These are phyloP conservation scores for Aureobasidium melanogenum DNA, from an alignment of 2,329 filamentous ascomycete genomes.

Conservation along the genomic window DNA sequence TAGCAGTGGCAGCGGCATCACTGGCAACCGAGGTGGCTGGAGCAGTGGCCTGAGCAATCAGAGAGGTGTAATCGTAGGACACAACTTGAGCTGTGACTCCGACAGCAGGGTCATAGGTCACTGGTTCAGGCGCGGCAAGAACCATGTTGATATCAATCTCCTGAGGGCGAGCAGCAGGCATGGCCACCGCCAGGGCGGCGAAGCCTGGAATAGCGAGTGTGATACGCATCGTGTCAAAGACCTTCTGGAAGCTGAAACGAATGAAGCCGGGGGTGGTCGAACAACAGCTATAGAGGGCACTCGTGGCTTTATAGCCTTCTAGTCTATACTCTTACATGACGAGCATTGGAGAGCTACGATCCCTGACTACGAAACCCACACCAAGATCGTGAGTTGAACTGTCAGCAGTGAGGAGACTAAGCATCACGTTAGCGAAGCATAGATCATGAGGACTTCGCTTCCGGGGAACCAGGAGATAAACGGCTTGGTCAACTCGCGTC, in stretches of 20 bases:
- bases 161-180: constrained; percentile 18
- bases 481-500: not conserved
- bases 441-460: not conserved
- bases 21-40: constrained; percentile 6
- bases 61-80: constrained; percentile 17
- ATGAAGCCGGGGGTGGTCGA: not conserved
- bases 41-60: constrained; percentile 16
- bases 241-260: not conserved
- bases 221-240: not conserved
- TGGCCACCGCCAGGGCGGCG: constrained; percentile 12
- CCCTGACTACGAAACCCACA: not conserved
- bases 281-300: not conserved
- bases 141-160: constrained; percentile 16
- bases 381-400: not conserved
- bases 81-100: constrained; percentile 16
- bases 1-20: constrained; percentile 3
- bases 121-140: constrained; percentile 15
- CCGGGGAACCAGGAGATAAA: not conserved
- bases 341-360: not conserved
- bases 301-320: not conserved
- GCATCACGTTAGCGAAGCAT: not conserved
- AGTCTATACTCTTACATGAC: not conserved
- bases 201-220: constrained; percentile 2
- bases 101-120: not conserved
- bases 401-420: not conserved